Evolutionary conservation across 805 yeast species (phyloP), one percentile per base, ranked within the genome.

Genomic region (Candida sithepensis): DNA sequence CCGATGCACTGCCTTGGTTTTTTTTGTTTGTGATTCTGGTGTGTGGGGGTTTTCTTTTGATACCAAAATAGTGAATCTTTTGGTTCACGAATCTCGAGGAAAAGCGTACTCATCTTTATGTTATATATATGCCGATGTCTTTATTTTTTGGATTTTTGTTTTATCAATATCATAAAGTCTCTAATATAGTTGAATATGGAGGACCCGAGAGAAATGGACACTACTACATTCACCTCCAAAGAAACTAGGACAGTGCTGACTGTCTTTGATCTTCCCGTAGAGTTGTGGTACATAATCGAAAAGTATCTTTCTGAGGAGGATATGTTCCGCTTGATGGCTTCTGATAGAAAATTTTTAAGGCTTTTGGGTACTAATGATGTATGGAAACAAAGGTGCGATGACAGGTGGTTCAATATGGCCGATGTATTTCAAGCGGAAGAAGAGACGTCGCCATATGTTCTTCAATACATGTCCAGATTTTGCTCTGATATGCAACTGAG

Each of bases 401-500:
- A 19, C 24, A 16, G 9, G 18, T 40, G 42, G 42, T 28, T 18
- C 18, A 19, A 40, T 16, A 23, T 21, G 33, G 34, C 10, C 12
- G 22, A 16, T 30, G 34, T 30, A n/a, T 30, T 30, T 14, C 34
- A 12, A 12, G 14, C 8, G 13, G 34, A n/a, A 4, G 19, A 18
- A 21, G 28, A 14, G 23, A 19, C 18, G 2, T 4, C 21, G 26
- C 18, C 40, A 8, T 45, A 26, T 30, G 41, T 33, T 14, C 4
- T n/a, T n/a, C n/a, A 32, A 8, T 42, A n/a, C 28, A 22, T 16
- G 19, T 4, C 14, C 13, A 38, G 49, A 33, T 16, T 22, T 5
- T 26, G 8, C 13, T 33, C 24, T 14, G 50, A 47, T 28, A 13
- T 2, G 12, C 14, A 39, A 38, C n/a, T 47, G 10, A 19, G 42